Base-by-base conservation (phyloP, 1,284 basidiomycete genomes). In the Acaromyces ingoldii region DNA sequence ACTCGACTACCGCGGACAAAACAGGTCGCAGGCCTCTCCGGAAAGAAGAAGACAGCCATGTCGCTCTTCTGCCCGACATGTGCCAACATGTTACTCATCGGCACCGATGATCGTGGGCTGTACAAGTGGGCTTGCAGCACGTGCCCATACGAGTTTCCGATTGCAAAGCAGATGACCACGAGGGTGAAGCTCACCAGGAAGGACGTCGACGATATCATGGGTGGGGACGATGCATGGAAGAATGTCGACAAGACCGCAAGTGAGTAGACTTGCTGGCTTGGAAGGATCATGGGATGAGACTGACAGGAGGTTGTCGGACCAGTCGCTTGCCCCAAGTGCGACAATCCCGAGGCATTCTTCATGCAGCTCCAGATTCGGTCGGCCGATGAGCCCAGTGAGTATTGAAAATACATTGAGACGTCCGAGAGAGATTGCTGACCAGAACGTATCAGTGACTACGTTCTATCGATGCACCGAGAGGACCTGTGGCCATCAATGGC, bases 281-380 rank as follows among this genome's bases (percentile, higher is more conserved):
- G n/a, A n/a, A n/a, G n/a, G n/a, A n/a, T n/a, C n/a, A n/a, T n/a
- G n/a, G n/a, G n/a, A n/a, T n/a, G n/a, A n/a, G 17, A 17, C n/a
- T 33, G 30, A 25, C 36, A 11, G 9, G 21, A 5, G 30, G 19
- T 26, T 33, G 10, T 37, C 44, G 13, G n/a, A 7, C 6, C 47
- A 70, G 68, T 60, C 1, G 58, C 62, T 17, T 98, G 92, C 76
- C 86, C 87, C 13, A 92, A 91, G 72, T 98, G 93, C 77, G 91
- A 95, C 70, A 82, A 88, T 69, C 82, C 83, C 34, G 80, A 85
- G 52, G 91, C 93, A 6, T 97, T 93, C 78, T 98, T 89, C 77
- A 90, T 92, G 76, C 91, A 96, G 78, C 79, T 97, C 17, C 93
- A 98, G 76, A 98, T 97, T 63, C 80, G 93, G 30, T 92, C 89